phyloP scores from a whole-genome alignment of 352 stramenopile species.

The Pythium sp. region DNA sequence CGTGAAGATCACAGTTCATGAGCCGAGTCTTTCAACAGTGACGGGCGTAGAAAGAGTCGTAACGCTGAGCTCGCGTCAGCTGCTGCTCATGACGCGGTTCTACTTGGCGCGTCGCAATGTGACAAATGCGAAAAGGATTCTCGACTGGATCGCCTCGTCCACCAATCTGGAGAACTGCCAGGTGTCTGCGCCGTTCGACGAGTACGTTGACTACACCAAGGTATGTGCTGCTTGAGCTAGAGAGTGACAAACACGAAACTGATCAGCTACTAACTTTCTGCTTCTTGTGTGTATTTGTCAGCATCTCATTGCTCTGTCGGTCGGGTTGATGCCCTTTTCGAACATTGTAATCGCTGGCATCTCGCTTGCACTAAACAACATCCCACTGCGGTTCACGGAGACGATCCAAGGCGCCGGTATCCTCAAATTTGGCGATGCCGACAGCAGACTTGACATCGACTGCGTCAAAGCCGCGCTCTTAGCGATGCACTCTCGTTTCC shows the following conservation, averaged over 20 bases:
- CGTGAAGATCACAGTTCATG: slow-evolving; percentile 1
- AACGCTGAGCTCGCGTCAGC: slow-evolving; percentile 1
- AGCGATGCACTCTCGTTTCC: slow-evolving; percentile 6
- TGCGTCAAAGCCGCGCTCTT: slow-evolving; percentile 11
- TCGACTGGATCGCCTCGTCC: background rate
- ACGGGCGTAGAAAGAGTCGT: background rate
- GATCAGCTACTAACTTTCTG: background rate
- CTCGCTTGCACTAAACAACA: background rate
- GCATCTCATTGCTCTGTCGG: background rate
- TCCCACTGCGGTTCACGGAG: slow-evolving; percentile 12
- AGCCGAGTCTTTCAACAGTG: background rate
- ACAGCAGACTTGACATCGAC: slow-evolving; percentile 10
- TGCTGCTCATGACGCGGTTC: slow-evolving; percentile 8
- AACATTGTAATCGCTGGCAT: background rate
- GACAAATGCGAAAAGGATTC: background rate
- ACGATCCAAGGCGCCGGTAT: slow-evolving; percentile 3
- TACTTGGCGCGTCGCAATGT: slow-evolving; percentile 5
- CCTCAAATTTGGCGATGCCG: background rate
- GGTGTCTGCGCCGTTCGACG: background rate
- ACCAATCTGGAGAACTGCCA: background rate
- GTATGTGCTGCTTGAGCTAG: background rate
- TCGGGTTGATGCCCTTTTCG: background rate
- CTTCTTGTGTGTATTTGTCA: background rate
- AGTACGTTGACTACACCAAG: slow-evolving; percentile 5
- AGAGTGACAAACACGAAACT: no score